Conservation (phyloP, 2,329 filamentous ascomycete genomes). For the Aspergillus candidus region DNA sequence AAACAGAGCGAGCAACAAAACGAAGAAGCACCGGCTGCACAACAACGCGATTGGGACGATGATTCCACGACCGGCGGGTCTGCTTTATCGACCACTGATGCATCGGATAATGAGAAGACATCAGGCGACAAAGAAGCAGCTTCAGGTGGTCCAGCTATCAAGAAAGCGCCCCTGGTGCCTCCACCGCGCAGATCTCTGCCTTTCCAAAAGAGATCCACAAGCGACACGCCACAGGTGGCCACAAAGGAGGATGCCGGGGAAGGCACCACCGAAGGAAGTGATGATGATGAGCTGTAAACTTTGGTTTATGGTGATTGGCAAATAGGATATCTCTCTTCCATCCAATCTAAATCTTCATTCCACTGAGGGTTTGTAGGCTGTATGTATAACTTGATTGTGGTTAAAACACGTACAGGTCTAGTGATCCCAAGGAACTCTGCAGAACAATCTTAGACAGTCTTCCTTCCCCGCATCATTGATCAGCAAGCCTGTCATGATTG, state of each 20-base stretch:
- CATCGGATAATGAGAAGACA: slow-evolving; percentile 1
- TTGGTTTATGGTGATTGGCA: not conserved
- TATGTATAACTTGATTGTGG: too few species aligned
- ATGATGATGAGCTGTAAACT: slow-evolving; percentile 38
- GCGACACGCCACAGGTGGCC: slow-evolving; percentile 1
- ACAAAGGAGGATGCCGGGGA: slow-evolving; percentile 17
- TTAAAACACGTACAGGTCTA: too few species aligned
- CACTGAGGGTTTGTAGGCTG: too few species aligned
- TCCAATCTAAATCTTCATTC: not conserved
- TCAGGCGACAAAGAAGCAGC: not conserved
- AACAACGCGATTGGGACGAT: slow-evolving; percentile 24
- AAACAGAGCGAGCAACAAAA: slow-evolving; percentile 9
- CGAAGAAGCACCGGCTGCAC: slow-evolving; percentile 23
- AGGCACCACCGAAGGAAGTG: slow-evolving; percentile 29
- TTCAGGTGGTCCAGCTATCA: slow-evolving; percentile 6
- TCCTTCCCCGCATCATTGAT: too few species aligned
- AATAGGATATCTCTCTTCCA: not conserved
- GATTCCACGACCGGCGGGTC: slow-evolving; percentile 25
- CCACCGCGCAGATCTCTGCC: slow-evolving; percentile 41
- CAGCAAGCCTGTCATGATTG: too few species aligned
- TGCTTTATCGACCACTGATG: not conserved
- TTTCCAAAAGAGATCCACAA: slow-evolving; percentile 25
- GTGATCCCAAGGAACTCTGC: too few species aligned
- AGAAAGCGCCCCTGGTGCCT: slow-evolving; percentile 12
- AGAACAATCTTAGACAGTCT: too few species aligned